A percentile compares a stretch with the other conserved stretches of the same genome.
Conservation (phyloP, 2,329 filamentous ascomycete species). For the Fusarium avenaceum region DNA sequence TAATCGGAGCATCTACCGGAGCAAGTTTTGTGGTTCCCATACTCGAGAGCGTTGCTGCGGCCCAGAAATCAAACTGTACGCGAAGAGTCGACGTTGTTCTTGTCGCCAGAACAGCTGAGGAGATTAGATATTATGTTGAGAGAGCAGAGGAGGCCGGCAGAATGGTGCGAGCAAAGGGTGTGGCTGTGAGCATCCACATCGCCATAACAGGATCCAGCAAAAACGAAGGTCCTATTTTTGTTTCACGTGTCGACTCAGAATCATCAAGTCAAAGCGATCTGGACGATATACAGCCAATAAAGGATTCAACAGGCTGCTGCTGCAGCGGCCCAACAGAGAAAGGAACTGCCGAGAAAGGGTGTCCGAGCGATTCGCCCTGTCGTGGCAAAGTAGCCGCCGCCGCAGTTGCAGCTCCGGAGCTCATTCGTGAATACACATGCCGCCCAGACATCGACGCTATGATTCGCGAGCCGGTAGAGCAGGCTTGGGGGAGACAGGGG, state of each 20-base stretch:
- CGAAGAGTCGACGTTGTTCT: slow-evolving; percentile 67
- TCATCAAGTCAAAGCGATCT: slow-evolving; percentile 37
- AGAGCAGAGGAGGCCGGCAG: slow-evolving; percentile 61
- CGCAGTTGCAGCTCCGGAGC: slow-evolving; percentile 37
- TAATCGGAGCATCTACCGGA: slow-evolving; percentile 74
- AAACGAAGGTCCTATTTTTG: slow-evolving; percentile 41
- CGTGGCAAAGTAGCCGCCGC: slow-evolving; percentile 11
- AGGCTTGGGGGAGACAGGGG: slow-evolving; percentile 70
- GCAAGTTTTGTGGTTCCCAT: slow-evolving; percentile 73
- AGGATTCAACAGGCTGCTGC: slow-evolving; percentile 43
- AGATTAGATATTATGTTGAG: slow-evolving; percentile 68
- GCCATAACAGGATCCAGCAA: slow-evolving; percentile 61
- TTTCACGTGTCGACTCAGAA: slow-evolving; percentile 48
- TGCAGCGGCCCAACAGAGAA: slow-evolving; percentile 36
- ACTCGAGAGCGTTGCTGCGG: slow-evolving; percentile 66
- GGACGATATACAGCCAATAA: slow-evolving; percentile 34
- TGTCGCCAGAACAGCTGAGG: slow-evolving; percentile 64
- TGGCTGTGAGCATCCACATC: slow-evolving; percentile 66
- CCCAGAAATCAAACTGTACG: slow-evolving; percentile 60
- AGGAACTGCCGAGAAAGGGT: slow-evolving; percentile 17
- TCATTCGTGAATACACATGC: slow-evolving; percentile 59
- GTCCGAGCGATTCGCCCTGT: slow-evolving; percentile 34
- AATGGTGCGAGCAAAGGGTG: slow-evolving; percentile 58
- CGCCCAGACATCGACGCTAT: slow-evolving; percentile 66
- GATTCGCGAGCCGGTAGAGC: slow-evolving; percentile 68